These are phyloP conservation scores for Phylloporus rhodoxanthus DNA, from an alignment of 768 basidiomycete genomes.

Conservation along the genomic window DNA sequence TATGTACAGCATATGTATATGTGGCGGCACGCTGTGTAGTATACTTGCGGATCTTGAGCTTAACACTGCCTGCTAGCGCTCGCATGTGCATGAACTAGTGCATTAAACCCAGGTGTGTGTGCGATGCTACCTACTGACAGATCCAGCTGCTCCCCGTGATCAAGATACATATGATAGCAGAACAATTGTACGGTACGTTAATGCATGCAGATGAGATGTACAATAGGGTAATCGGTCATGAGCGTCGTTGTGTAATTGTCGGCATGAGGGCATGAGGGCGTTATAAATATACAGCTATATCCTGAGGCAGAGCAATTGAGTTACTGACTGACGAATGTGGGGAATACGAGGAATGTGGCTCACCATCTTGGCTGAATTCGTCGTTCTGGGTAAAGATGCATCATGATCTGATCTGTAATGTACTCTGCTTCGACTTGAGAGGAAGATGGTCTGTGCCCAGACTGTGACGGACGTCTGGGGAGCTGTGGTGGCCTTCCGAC, in stretches of 20 bases:
- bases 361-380: slow-evolving; percentile 30
- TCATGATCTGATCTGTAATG: slow-evolving; percentile 32
- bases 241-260: slow-evolving; percentile 8
- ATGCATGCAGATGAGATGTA: slow-evolving; percentile 7
- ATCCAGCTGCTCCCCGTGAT: slow-evolving; percentile 13
- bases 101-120: background rate
- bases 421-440: slow-evolving; percentile 30
- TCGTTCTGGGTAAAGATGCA: slow-evolving; percentile 31
- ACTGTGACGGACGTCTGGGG: slow-evolving; percentile 11
- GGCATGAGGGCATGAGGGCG: slow-evolving; percentile 5
- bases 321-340: background rate
- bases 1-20: background rate
- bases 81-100: background rate
- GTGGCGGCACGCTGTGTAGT: background rate
- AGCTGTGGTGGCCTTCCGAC: slow-evolving; percentile 13
- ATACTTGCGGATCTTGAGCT: background rate
- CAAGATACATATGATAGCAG: slow-evolving; percentile 10
- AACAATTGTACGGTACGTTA: slow-evolving; percentile 21
- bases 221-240: slow-evolving; percentile 12
- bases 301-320: slow-evolving; percentile 9
- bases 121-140: slow-evolving; percentile 5
- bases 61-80: background rate
- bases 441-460: slow-evolving; percentile 16
- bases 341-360: background rate
- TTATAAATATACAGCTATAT: slow-evolving; percentile 12